Conservation (phyloP, 192 early-diverging fungal species). For the Linnemannia hyalina region DNA sequence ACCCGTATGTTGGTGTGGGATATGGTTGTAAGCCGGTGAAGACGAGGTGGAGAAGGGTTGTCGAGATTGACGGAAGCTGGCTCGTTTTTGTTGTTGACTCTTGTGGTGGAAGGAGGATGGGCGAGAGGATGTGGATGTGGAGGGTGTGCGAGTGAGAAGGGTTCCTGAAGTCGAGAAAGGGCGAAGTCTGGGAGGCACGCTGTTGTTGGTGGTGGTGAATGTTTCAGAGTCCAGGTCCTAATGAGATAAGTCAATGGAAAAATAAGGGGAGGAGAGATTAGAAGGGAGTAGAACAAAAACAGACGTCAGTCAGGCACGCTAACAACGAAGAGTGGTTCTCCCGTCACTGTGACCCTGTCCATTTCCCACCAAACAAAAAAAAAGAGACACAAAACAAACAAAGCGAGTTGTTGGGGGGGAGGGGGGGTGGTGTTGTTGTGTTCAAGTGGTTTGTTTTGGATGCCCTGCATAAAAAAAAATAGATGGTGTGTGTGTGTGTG, state of each 20-base stretch:
- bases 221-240: slow-evolving; percentile 12
- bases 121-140: background rate
- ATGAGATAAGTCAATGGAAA: background rate
- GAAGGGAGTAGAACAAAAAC: background rate
- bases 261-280: background rate
- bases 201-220: background rate
- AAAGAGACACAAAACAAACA: background rate
- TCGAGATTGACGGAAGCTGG: slow-evolving; percentile 13
- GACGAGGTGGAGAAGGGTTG: slow-evolving; percentile 19
- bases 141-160: background rate
- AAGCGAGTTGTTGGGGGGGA: background rate
- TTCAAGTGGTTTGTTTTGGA: background rate
- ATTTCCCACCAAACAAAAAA: background rate
- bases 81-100: slow-evolving; percentile 18
- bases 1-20: background rate
- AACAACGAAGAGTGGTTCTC: background rate
- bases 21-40: slow-evolving; percentile 3
- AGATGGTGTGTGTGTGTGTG: background rate
- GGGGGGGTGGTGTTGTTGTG: background rate
- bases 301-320: background rate
- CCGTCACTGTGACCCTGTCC: background rate
- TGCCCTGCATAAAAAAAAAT: background rate
- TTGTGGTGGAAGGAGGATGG: slow-evolving; percentile 18
- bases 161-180: background rate
- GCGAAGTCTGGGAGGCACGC: background rate